phyloP scores from a whole-genome alignment of 257 asterid genomes.

The Galeopsis tetrahit region DNA sequence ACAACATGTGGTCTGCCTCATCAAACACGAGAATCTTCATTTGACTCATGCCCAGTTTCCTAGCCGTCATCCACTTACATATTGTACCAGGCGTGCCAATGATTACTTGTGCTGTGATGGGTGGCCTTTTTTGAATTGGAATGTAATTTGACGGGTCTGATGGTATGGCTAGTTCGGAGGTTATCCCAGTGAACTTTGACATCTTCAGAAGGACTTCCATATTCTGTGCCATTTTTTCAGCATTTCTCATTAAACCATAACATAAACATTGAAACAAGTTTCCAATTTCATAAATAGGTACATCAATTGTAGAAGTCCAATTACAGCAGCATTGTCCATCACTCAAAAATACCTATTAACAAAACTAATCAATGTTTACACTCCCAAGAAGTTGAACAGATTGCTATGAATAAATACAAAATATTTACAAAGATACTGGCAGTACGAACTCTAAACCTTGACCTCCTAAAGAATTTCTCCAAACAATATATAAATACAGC shows the following conservation, averaged over 20 bases:
- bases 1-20: constrained; percentile 97
- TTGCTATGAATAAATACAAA: background rate
- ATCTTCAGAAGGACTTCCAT: constrained; percentile 91
- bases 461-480: background rate
- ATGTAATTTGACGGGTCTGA: constrained; percentile 53
- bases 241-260: constrained; percentile 25
- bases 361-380: constrained; percentile 4
- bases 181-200: constrained; percentile 85
- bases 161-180: constrained; percentile 81
- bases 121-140: constrained; percentile 60
- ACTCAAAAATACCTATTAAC: background rate
- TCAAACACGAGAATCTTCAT: constrained; percentile 94
- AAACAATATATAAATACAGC: background rate
- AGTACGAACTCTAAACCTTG: background rate
- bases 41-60: constrained; percentile 70
- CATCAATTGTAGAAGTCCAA: background rate
- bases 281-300: background rate
- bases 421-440: background rate
- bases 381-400: constrained; percentile 10
- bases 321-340: background rate
- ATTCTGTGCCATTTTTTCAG: constrained; percentile 57
- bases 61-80: constrained; percentile 61
- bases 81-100: constrained; percentile 99
- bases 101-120: constrained; percentile 74
- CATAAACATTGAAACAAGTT: background rate